Evolutionary conservation across 306 rosid species (phyloP), one percentile per base, ranked within the genome.

Genomic region (Sesbania bispinosa): DNA sequence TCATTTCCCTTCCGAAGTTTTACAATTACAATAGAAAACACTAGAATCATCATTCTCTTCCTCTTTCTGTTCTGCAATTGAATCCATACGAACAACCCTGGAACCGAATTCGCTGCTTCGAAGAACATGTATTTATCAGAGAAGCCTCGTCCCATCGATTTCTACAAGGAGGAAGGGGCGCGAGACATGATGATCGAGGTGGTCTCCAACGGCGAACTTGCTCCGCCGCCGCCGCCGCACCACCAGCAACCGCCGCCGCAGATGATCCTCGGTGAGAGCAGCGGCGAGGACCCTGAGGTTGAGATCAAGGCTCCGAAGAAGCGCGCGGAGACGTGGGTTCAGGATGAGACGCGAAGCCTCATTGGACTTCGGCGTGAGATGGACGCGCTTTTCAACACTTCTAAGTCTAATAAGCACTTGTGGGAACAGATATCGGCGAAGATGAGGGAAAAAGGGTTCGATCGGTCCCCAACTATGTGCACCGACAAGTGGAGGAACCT

Each of bases 401-500:
- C 97, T 0, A 94, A 94, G 59, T 94, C 99, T 0, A 94, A 94
- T 79, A 94, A 89, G 74, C 99, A 94, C 69, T 46, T 94, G 51
- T 94, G 99, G 99, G 97, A 91, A 2, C 95, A 91, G 79, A 94
- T 94, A 32, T 94, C 99, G 0, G 53, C 92, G 0, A 94, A 88
- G 75, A 91, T 94, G 99, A 86, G 90, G 24, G 96, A 82, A 3
- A 89, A 88, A 66, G 99, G 99, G 18, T 94, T 94, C 62, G 97
- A 91, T 78, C 85, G 99, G 7, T 91, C 95, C 0, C 97, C 99
- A 0, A 94, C 95, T 8, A 94, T 94, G 99, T 94, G 99, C 69
- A 94, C 99, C 1, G 99, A 94, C 41, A 94, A 94, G 73, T 94
- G 99, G 99, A 88, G 99, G 76, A 94, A 94, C 69, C 76, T 94